A percentile compares a stretch with the other conserved stretches of the same genome.
phyloP scores from a whole-genome alignment of 2,329 filamentous ascomycete genomes.

The Pseudopyrenochaeta lycopersici region DNA sequence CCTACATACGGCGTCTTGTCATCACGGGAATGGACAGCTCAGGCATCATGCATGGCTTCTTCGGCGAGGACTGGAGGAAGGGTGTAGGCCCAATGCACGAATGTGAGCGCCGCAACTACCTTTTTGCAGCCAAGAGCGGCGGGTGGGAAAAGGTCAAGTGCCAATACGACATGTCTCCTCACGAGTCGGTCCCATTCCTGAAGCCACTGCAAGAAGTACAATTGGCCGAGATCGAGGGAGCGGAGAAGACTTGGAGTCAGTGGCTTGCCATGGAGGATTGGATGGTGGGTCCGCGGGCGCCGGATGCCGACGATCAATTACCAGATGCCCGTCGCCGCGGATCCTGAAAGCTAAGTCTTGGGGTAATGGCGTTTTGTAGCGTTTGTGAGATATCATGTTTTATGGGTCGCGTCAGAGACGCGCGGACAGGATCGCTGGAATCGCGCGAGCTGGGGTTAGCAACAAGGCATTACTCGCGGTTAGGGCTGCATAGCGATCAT shows the following conservation, averaged over 20 bases:
- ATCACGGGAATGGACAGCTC: conserved; percentile 91
- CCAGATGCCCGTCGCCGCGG: conserved; percentile 30
- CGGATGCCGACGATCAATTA: conserved; percentile 50
- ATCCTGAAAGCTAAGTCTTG: conserved; percentile 22
- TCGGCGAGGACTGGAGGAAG: conserved; percentile 88
- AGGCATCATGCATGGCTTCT: conserved; percentile 91
- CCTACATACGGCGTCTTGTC: conserved; percentile 89
- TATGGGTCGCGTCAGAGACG: conserved; percentile 12
- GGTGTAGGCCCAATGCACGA: conserved; percentile 87
- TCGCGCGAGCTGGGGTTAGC: conserved; percentile 22
- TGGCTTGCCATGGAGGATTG: conserved; percentile 98
- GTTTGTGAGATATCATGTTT: conserved; percentile 16
- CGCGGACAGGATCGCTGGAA: conserved; percentile 12
- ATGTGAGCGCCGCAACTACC: conserved; percentile 89
- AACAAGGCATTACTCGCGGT: conserved; percentile 10
- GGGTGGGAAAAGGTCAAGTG: conserved; percentile 90
- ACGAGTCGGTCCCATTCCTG: conserved; percentile 88
- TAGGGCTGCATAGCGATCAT: conserved; percentile 12
- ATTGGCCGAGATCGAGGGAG: conserved; percentile 81
- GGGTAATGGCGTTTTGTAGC: conserved; percentile 34
- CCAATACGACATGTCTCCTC: conserved; percentile 85
- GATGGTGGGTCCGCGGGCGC: conserved; percentile 90
- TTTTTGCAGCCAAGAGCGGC: conserved; percentile 93
- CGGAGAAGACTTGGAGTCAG: conserved; percentile 88
- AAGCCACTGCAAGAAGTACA: conserved; percentile 79